Percentiles rank a stretch among this genome's conserved stretches.
These are phyloP conservation scores for Pseudogymnoascus sp. DNA, from an alignment of 2,329 filamentous ascomycete species.

Conservation along the genomic window DNA sequence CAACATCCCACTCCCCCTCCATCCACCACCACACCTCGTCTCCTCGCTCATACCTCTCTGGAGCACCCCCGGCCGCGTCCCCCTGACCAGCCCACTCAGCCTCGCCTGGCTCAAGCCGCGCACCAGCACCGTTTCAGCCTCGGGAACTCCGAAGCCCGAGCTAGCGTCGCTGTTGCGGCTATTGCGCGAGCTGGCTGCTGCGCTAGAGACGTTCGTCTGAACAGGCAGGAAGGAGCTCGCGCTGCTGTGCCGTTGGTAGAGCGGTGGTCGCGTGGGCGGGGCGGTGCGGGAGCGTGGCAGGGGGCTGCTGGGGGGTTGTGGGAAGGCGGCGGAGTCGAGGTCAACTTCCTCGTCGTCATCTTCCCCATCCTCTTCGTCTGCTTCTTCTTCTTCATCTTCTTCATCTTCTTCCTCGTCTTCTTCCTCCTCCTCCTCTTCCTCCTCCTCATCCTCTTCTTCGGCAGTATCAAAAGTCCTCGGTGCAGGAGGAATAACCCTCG, in stretches of 20 bases:
- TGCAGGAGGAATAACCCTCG: neutral
- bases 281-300: neutral
- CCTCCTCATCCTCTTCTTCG: conserved; percentile 35
- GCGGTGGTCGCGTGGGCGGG: neutral
- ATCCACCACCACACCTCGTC: neutral
- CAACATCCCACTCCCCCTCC: neutral
- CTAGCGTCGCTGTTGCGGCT: neutral
- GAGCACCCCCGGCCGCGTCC: neutral
- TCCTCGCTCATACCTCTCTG: neutral
- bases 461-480: conserved; percentile 6
- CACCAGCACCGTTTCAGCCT: neutral
- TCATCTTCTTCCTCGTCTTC: conserved; percentile 48
- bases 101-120: conserved; percentile 2
- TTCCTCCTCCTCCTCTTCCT: conserved; percentile 36
- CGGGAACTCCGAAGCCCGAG: neutral
- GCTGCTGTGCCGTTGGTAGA: neutral
- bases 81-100: neutral
- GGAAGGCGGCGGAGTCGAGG: neutral
- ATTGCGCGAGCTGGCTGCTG: neutral
- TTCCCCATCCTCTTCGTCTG: conserved; percentile 44
- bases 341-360: conserved; percentile 35
- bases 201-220: neutral
- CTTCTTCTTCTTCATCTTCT: conserved; percentile 55
- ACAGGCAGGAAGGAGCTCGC: neutral
- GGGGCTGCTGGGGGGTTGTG: neutral